These are phyloP conservation scores for Pestalotiopsis sp. DNA, from an alignment of 2,329 filamentous ascomycete species.

Conservation along the genomic window DNA sequence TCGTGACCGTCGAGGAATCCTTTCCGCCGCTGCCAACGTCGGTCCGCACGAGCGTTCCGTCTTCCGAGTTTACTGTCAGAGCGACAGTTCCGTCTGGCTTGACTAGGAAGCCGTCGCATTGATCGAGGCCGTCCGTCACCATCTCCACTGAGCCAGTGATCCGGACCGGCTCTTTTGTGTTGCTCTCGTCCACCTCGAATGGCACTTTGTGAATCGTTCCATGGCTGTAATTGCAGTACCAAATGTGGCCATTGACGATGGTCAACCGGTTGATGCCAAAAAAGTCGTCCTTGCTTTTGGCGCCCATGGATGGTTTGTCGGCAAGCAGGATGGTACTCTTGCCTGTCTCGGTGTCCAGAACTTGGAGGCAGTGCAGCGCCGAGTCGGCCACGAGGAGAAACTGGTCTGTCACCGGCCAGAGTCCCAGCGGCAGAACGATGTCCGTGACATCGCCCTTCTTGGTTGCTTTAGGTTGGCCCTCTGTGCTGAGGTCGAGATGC, in stretches of 20 bases:
- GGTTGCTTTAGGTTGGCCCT: constrained; percentile 28
- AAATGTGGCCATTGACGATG: constrained; percentile 24
- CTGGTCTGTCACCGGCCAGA: constrained; percentile 24
- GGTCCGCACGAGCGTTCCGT: constrained; percentile 22
- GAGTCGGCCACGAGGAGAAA: constrained; percentile 28
- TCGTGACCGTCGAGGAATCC: constrained; percentile 17
- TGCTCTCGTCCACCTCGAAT: constrained; percentile 19
- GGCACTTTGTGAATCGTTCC: constrained; percentile 29
- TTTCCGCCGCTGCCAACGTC: neutral
- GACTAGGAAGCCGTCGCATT: constrained; percentile 30
- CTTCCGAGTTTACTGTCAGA: constrained; percentile 24
- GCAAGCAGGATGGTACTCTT: constrained; percentile 20
- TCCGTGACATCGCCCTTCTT: constrained; percentile 22
- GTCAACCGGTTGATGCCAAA: constrained; percentile 31
- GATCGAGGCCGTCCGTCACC: constrained; percentile 25
- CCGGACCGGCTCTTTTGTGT: constrained; percentile 17
- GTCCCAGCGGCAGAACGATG: constrained; percentile 23
- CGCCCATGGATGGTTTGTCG: constrained; percentile 25
- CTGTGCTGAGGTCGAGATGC: constrained; percentile 23
- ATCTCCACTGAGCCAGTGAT: constrained; percentile 23
- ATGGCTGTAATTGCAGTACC: constrained; percentile 30
- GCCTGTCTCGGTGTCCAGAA: constrained; percentile 26
- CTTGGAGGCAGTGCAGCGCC: constrained; percentile 25
- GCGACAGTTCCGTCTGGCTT: constrained; percentile 23
- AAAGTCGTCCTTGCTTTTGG: constrained; percentile 20